These are phyloP conservation scores for Histomonas meleagridis DNA, from an alignment of 208 protist species.

Conservation along the genomic window DNA sequence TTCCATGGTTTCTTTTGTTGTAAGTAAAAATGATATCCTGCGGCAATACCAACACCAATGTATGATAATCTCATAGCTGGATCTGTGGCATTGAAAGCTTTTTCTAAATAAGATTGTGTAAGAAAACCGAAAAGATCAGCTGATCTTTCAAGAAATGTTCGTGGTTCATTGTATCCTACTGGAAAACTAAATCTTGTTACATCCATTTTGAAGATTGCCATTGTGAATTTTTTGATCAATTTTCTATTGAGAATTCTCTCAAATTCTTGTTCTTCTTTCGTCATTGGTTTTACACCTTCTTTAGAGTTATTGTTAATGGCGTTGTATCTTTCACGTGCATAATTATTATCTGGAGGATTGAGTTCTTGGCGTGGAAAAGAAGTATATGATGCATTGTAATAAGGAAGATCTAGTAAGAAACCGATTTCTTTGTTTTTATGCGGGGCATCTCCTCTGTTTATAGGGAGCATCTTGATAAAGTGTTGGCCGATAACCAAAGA, in stretches of 20 bases:
- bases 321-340: not conserved
- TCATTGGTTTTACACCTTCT: not conserved
- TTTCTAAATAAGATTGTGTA: not conserved
- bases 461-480: too few species aligned
- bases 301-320: not conserved
- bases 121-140: constrained; percentile 36
- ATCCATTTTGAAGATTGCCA: not conserved
- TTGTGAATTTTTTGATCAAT: constrained; percentile 16
- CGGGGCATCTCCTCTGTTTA: too few species aligned
- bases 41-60: constrained; percentile 7
- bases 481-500: too few species aligned
- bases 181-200: not conserved
- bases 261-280: constrained; percentile 1
- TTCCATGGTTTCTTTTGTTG: constrained; percentile 42
- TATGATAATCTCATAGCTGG: not conserved
- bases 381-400: not conserved
- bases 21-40: constrained; percentile 33
- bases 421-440: too few species aligned
- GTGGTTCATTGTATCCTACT: constrained; percentile 35
- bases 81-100: not conserved
- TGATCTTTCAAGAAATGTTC: constrained; percentile 37
- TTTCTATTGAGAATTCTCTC: not conserved
- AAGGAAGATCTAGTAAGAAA: too few species aligned
- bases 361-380: not conserved
- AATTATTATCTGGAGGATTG: not conserved